These are phyloP conservation scores for Cyberlindnera meyerae DNA, from an alignment of 805 yeast genomes.

Conservation along the genomic window DNA sequence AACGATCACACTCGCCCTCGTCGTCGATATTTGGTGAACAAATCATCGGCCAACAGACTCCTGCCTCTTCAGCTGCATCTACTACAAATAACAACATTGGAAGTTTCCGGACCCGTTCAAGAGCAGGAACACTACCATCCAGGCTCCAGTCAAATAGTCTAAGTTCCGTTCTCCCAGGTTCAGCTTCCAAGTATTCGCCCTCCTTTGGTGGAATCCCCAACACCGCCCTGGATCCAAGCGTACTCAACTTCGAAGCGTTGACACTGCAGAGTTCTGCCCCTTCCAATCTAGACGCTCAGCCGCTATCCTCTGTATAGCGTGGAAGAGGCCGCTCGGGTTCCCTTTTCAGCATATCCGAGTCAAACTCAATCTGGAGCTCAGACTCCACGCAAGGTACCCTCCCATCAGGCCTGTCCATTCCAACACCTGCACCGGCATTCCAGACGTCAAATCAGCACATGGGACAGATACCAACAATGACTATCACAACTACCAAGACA, in stretches of 20 bases:
- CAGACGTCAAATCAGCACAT: no score
- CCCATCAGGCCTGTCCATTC: background rate
- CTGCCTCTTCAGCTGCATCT: slow-evolving; percentile 16
- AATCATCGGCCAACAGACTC: slow-evolving; percentile 6
- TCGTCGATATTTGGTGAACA: slow-evolving; percentile 22
- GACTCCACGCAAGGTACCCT: slow-evolving; percentile 1
- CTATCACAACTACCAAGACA: slow-evolving; percentile 12
- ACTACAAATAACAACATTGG: slow-evolving; percentile 30
- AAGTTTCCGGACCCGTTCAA: slow-evolving; percentile 47
- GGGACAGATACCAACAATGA: no score
- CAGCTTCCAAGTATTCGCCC: slow-evolving; percentile 15
- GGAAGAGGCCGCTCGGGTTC: slow-evolving; percentile 53
- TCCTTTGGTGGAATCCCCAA: slow-evolving; percentile 15
- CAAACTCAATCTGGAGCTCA: slow-evolving; percentile 53
- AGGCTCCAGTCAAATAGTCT: slow-evolving; percentile 36
- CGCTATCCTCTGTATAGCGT: slow-evolving; percentile 6
- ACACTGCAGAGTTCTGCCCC: slow-evolving; percentile 16
- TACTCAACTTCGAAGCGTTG: slow-evolving; percentile 20
- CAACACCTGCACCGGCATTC: slow-evolving; percentile 3
- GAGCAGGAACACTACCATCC: slow-evolving; percentile 80
- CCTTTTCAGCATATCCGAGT: slow-evolving; percentile 33
- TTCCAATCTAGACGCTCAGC: slow-evolving; percentile 11
- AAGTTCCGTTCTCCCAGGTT: slow-evolving; percentile 20
- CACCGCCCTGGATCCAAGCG: slow-evolving; percentile 16
- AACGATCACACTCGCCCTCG: slow-evolving; percentile 25